A percentile compares a stretch with the other conserved stretches of the same genome.
These are phyloP conservation scores for Trametes polyzona DNA, from an alignment of 1,284 basidiomycete genomes.

Conservation along the genomic window DNA sequence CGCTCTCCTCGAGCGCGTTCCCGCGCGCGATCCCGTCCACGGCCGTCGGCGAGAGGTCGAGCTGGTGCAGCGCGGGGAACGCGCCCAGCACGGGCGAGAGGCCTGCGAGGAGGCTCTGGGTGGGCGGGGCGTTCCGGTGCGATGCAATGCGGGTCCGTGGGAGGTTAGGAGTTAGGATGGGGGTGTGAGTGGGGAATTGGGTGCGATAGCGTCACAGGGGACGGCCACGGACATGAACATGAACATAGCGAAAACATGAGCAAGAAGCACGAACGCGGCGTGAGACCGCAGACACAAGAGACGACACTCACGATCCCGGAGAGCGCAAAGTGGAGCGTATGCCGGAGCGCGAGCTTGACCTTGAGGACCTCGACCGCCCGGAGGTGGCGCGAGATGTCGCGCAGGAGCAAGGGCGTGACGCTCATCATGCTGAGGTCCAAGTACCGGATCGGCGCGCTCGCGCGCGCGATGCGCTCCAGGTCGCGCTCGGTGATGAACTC, in stretches of 20 bases:
- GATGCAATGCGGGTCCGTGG: neutral
- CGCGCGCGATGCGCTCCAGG: conserved; percentile 52
- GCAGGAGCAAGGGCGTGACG: conserved; percentile 57
- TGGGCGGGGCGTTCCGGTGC: conserved; percentile 2
- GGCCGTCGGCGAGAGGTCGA: conserved; percentile 62
- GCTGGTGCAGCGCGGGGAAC: conserved; percentile 39
- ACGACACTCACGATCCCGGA: conserved; percentile 72
- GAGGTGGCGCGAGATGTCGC: conserved; percentile 57
- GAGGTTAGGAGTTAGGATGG: neutral
- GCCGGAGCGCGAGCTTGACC: conserved; percentile 62
- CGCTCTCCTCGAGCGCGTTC: conserved; percentile 53
- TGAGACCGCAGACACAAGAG: no score
- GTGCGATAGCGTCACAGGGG: neutral
- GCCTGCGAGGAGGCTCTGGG: conserved; percentile 43
- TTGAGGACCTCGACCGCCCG: conserved; percentile 52
- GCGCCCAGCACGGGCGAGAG: conserved; percentile 43
- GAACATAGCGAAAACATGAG: no score
- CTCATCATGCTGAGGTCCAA: conserved; percentile 64
- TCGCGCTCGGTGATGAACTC: conserved; percentile 57
- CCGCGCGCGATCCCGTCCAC: conserved; percentile 42
- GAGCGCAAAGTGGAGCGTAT: conserved; percentile 65
- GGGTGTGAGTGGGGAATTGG: neutral
- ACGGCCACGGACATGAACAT: no score
- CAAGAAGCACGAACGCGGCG: no score
- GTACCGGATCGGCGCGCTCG: conserved; percentile 49